These are phyloP conservation scores for Glomus cerebriforme DNA, from an alignment of 192 early-diverging fungal genomes.

Conservation along the genomic window DNA sequence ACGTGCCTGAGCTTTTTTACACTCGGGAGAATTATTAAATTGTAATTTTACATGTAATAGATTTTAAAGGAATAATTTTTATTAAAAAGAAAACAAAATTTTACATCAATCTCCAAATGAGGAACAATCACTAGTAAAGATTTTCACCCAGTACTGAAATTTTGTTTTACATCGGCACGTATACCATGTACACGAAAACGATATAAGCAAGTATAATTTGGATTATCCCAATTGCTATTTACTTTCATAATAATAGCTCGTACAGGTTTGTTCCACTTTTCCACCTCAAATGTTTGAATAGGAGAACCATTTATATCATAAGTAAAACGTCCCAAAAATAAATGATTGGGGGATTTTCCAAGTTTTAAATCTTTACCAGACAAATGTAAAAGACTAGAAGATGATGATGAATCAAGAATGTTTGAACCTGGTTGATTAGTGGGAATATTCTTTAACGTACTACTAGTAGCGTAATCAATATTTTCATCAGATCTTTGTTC, in stretches of 20 bases:
- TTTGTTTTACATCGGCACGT: neutral
- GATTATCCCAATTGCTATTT: constrained; percentile 73
- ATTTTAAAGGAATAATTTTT: neutral
- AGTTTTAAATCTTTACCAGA: constrained; percentile 10
- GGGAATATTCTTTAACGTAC: neutral
- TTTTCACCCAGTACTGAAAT: neutral
- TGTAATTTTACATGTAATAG: neutral
- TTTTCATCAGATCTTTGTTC: neutral
- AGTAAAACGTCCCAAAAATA: constrained; percentile 21
- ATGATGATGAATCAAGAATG: neutral
- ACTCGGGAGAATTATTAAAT: too few species aligned
- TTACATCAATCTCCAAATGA: neutral
- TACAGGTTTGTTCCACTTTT: constrained; percentile 41
- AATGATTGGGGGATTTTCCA: constrained; percentile 13
- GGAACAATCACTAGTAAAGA: neutral
- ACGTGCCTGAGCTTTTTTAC: too few species aligned
- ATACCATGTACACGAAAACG: constrained; percentile 63
- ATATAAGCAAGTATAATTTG: constrained; percentile 73
- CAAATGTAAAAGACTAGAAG: neutral
- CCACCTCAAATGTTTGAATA: constrained; percentile 26
- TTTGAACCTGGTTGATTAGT: neutral
- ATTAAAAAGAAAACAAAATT: neutral
- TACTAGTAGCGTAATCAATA: neutral
- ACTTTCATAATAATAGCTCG: constrained; percentile 59
- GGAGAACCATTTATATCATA: constrained; percentile 10